Percentiles rank a stretch among this genome's conserved stretches.
phyloP scores from a whole-genome alignment of 306 rosid species.

The Quercus aquifolioides region DNA sequence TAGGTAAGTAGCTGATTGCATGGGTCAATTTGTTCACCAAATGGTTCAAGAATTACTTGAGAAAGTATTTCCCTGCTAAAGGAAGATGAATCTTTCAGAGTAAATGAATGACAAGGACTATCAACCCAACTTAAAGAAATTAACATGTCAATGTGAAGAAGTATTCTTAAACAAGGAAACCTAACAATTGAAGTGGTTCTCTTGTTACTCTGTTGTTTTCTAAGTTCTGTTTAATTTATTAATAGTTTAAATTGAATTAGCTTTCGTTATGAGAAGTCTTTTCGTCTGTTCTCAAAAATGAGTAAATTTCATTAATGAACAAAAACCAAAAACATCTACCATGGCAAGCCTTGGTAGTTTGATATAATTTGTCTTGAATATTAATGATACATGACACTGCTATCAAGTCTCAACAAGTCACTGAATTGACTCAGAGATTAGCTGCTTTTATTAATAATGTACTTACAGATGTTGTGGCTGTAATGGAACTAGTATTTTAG shows the following conservation, averaged over 20 bases:
- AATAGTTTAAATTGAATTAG: not conserved
- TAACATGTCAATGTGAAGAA: not conserved
- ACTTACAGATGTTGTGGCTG: no score
- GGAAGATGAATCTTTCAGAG: slow-evolving; percentile 10
- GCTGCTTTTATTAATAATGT: no score
- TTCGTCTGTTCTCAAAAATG: not conserved
- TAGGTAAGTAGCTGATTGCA: not conserved
- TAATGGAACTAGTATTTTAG: no score
- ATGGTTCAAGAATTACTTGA: not conserved
- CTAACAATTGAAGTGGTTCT: not conserved
- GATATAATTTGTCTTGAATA: not conserved
- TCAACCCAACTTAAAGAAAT: not conserved
- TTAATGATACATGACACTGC: no score
- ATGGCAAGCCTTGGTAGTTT: not conserved
- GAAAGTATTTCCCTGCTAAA: not conserved
- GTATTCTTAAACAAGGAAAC: slow-evolving; percentile 8
- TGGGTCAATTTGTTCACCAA: slow-evolving; percentile 2
- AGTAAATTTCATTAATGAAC: slow-evolving; percentile 10
- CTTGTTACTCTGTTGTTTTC: slow-evolving; percentile 23
- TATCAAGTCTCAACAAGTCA: no score
- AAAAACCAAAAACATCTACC: slow-evolving; percentile 1
- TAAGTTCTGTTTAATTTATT: not conserved
- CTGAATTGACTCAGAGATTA: no score
- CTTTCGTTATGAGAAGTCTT: not conserved
- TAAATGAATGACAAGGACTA: not conserved